These are phyloP conservation scores for Alternaria sp. DNA, from an alignment of 2,329 filamentous ascomycete species.

Conservation along the genomic window DNA sequence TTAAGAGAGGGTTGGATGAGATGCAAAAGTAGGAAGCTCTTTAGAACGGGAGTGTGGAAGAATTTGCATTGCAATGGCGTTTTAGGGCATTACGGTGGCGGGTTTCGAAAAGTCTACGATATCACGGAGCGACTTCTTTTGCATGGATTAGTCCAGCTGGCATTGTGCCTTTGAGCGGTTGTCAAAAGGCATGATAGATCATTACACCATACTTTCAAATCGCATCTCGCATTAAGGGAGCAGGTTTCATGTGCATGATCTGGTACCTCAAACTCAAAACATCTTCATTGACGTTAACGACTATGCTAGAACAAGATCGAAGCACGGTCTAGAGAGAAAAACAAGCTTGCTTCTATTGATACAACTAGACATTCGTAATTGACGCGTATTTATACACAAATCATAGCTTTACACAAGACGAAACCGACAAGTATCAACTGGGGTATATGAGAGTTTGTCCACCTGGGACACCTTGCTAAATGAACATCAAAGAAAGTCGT, in stretches of 20 bases:
- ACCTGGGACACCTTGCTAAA: constrained; percentile 2
- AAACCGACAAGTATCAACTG: neutral
- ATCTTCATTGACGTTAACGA: no score
- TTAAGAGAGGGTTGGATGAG: constrained; percentile 71
- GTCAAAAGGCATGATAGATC: neutral
- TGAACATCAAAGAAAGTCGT: neutral
- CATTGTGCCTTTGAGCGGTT: neutral
- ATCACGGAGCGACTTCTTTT: constrained; percentile 19
- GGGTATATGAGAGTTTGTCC: constrained; percentile 1
- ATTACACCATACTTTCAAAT: neutral
- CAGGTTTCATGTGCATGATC: neutral
- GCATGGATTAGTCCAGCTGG: neutral
- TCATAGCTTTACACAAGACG: neutral
- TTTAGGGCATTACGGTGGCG: constrained; percentile 20
- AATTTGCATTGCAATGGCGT: constrained; percentile 34
- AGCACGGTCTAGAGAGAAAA: neutral
- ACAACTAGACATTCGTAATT: neutral
- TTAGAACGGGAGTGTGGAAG: neutral
- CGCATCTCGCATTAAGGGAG: neutral
- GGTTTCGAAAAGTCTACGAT: constrained; percentile 28
- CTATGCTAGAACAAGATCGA: neutral
- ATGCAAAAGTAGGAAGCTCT: constrained; percentile 32
- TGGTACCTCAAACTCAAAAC: neutral
- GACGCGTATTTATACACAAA: neutral
- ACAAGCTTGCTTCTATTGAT: neutral